These are phyloP conservation scores for Epichloe elymi DNA, from an alignment of 2,329 filamentous ascomycete species.

Conservation along the genomic window DNA sequence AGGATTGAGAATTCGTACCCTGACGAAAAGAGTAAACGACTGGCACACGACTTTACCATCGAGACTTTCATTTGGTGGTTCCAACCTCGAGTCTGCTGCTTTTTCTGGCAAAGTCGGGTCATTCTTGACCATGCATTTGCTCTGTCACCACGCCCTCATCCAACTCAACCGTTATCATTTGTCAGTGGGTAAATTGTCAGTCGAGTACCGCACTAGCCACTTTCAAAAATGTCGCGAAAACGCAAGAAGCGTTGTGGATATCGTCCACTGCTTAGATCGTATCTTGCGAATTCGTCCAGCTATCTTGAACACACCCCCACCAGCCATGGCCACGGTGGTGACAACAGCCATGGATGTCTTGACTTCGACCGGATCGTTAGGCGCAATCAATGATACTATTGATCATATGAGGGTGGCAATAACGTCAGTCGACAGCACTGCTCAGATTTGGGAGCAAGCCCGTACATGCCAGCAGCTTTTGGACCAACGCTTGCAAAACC, in stretches of 20 bases:
- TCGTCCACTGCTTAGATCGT: slow-evolving; percentile 28
- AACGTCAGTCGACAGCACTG: slow-evolving; percentile 41
- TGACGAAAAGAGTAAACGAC: slow-evolving; percentile 36
- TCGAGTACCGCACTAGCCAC: slow-evolving; percentile 29
- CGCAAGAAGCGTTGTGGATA: slow-evolving; percentile 36
- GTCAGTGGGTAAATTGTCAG: slow-evolving; percentile 23
- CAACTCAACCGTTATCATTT: slow-evolving; percentile 50
- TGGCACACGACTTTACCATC: slow-evolving; percentile 46
- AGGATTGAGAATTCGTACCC: slow-evolving; percentile 28
- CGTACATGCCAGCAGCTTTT: slow-evolving; percentile 36
- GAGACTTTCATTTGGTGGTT: slow-evolving; percentile 37
- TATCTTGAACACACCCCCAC: slow-evolving; percentile 34
- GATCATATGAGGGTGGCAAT: slow-evolving; percentile 40
- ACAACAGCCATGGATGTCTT: slow-evolving; percentile 54
- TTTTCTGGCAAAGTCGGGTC: slow-evolving; percentile 39
- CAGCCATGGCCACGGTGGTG: slow-evolving; percentile 49
- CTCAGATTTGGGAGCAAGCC: slow-evolving; percentile 46
- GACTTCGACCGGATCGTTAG: slow-evolving; percentile 42
- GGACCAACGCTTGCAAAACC: slow-evolving; percentile 21
- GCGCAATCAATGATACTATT: slow-evolving; percentile 37
- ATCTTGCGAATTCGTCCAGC: slow-evolving; percentile 20
- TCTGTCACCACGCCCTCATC: slow-evolving; percentile 52
- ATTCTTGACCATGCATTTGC: slow-evolving; percentile 50
- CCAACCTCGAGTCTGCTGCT: slow-evolving; percentile 44
- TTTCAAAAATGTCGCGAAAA: slow-evolving; percentile 36